Percentiles rank a stretch among this genome's conserved stretches.
phyloP scores from a whole-genome alignment of 2,329 filamentous ascomycete species.

The Leptodontidium sp. region DNA sequence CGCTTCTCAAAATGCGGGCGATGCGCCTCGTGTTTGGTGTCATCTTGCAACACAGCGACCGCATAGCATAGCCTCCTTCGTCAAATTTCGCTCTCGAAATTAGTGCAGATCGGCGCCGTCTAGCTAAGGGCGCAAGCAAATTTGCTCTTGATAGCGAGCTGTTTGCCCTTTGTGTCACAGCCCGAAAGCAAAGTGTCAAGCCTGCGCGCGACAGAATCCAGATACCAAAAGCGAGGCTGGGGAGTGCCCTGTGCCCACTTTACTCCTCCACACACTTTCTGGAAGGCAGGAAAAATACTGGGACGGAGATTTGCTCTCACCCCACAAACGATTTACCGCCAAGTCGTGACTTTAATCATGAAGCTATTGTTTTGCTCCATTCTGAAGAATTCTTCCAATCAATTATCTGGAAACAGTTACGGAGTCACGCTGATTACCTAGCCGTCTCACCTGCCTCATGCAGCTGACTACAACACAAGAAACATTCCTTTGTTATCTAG shows the following conservation, averaged over 20 bases:
- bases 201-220: not conserved
- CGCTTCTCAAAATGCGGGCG: not conserved
- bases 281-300: not conserved
- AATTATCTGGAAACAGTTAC: not conserved
- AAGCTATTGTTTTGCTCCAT: not conserved
- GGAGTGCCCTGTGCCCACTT: not conserved
- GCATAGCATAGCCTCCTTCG: not conserved
- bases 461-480: not conserved
- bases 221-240: not conserved
- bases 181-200: not conserved
- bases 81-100: not conserved
- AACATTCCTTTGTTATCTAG: not conserved
- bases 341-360: no score
- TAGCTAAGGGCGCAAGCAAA: conserved; percentile 3
- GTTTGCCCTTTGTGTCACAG: not conserved
- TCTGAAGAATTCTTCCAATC: not conserved
- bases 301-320: not conserved
- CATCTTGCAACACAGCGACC: not conserved
- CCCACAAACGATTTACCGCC: not conserved
- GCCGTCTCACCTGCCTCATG: conserved; percentile 15
- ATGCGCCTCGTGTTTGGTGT: not conserved
- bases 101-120: not conserved
- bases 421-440: conserved; percentile 10
- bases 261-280: not conserved
- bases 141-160: not conserved